A percentile compares a stretch with the other conserved stretches of the same genome.
Evolutionary conservation across 805 yeast genomes (phyloP).

Genomic region (Spathaspora hagerdaliae): DNA sequence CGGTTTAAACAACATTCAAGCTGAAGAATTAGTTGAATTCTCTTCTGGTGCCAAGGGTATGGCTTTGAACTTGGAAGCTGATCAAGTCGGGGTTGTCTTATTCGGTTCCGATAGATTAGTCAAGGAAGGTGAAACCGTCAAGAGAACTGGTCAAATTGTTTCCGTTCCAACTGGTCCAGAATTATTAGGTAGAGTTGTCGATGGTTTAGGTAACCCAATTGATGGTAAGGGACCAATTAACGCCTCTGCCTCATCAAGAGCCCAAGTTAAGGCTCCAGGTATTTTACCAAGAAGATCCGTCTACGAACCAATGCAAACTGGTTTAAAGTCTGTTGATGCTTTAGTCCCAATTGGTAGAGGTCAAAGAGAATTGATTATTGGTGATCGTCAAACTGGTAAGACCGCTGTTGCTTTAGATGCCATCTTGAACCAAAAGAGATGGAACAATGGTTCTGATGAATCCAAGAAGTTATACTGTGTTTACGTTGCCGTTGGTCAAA

Average conservation of each 20-base stretch:
- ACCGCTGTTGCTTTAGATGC: slow-evolving; percentile 99
- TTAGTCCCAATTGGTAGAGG: slow-evolving; percentile 99
- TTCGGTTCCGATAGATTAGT: slow-evolving; percentile 99
- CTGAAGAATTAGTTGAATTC: slow-evolving; percentile 99
- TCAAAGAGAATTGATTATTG: slow-evolving; percentile 99
- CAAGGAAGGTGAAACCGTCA: slow-evolving; percentile 99
- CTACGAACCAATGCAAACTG: slow-evolving; percentile 99
- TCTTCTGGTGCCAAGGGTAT: slow-evolving; percentile 99
- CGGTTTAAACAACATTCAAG: slow-evolving; percentile 99
- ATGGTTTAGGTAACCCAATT: slow-evolving; percentile 98
- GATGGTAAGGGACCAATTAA: slow-evolving; percentile 99
- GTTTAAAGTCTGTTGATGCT: slow-evolving; percentile 98
- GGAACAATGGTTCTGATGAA: slow-evolving; percentile 95
- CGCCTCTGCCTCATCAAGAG: slow-evolving; percentile 81
- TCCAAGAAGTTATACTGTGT: slow-evolving; percentile 98
- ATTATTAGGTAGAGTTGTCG: slow-evolving; percentile 98
- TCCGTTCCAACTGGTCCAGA: slow-evolving; percentile 99
- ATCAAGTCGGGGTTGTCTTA: slow-evolving; percentile 99
- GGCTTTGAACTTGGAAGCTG: slow-evolving; percentile 99
- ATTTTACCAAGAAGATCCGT: slow-evolving; percentile 98
- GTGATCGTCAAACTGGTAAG: slow-evolving; percentile 99
- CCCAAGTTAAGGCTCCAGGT: slow-evolving; percentile 99
- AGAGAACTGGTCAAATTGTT: slow-evolving; percentile 99
- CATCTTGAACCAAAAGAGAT: slow-evolving; percentile 97
- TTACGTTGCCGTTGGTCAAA: slow-evolving; percentile 99